Percentiles rank a stretch among this genome's conserved stretches.
These are phyloP conservation scores for Neoscytalidium dimidiatum DNA, from an alignment of 2,329 filamentous ascomycete genomes.

Conservation along the genomic window DNA sequence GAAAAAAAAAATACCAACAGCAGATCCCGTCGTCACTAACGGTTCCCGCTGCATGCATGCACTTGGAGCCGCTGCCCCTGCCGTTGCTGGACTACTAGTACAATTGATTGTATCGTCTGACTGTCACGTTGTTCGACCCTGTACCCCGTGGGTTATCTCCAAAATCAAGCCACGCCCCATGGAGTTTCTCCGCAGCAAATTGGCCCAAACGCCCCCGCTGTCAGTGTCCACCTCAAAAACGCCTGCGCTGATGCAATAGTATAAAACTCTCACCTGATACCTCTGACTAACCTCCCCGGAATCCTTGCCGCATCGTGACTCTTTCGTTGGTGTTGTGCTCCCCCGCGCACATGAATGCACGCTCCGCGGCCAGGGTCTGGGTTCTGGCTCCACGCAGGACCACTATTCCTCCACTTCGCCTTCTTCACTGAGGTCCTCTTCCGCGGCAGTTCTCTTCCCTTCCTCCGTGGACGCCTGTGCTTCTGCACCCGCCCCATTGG, in stretches of 20 bases:
- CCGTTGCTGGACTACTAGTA: constrained; percentile 6
- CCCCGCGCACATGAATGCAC: not conserved
- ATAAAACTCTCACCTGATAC: constrained; percentile 14
- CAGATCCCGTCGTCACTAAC: constrained; percentile 1
- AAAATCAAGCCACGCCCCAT: constrained; percentile 4
- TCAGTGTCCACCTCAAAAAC: constrained; percentile 14
- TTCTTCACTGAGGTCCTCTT: constrained; percentile 45
- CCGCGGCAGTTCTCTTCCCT: constrained; percentile 16
- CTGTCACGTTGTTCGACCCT: not conserved
- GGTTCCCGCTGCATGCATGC: not conserved
- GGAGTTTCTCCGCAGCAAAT: constrained; percentile 16
- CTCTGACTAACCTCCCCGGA: not conserved
- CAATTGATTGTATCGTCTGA: constrained; percentile 12
- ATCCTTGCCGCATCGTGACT: constrained; percentile 11
- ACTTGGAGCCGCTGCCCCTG: not conserved
- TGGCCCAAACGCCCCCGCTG: constrained; percentile 14
- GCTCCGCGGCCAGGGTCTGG: not conserved
- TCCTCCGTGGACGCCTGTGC: constrained; percentile 2
- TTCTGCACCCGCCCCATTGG: constrained; percentile 12
- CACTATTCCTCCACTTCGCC: constrained; percentile 49
- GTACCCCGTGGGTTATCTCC: not conserved
- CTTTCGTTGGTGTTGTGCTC: constrained; percentile 1
- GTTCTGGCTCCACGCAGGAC: not conserved
- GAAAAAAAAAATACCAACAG: not conserved
- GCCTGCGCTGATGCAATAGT: constrained; percentile 19